Conservation (phyloP, 148 eudicot species). For the Rhododendron simsii region DNA sequence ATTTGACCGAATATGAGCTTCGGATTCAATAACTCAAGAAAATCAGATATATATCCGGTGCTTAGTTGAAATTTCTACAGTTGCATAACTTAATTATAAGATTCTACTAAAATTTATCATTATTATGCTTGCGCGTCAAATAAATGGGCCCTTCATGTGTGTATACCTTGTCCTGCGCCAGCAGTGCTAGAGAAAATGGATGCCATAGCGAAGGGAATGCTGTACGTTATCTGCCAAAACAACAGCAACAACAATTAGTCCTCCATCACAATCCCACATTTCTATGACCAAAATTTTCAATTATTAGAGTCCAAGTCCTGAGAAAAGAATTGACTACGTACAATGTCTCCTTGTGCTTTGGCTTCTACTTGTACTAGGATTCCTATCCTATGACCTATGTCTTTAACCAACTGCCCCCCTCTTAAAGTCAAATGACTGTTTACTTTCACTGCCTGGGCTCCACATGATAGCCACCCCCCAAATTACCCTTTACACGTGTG, state of each 20-base stretch:
- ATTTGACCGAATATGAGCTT: background rate
- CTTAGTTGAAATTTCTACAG: background rate
- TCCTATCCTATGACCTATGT: background rate
- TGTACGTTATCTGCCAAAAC: slow-evolving; percentile 53
- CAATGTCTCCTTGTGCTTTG: background rate
- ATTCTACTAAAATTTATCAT: background rate
- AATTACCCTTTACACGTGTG: background rate
- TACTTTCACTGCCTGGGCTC: background rate
- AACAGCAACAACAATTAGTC: background rate
- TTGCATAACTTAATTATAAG: background rate
- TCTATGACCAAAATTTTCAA: background rate
- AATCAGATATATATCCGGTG: background rate
- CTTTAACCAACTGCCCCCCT: background rate
- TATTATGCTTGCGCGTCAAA: background rate
- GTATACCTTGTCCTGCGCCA: slow-evolving; percentile 75
- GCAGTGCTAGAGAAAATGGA: slow-evolving; percentile 66
- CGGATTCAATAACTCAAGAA: background rate
- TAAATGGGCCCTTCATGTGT: background rate
- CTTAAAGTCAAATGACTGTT: background rate
- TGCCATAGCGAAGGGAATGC: slow-evolving; percentile 86
- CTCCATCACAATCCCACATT: background rate
- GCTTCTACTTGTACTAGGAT: background rate
- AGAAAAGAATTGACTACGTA: background rate
- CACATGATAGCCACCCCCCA: background rate
- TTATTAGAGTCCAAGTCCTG: background rate